These are phyloP conservation scores for Anastatica hierochuntica DNA, from an alignment of 345 rosid species.

Conservation along the genomic window DNA sequence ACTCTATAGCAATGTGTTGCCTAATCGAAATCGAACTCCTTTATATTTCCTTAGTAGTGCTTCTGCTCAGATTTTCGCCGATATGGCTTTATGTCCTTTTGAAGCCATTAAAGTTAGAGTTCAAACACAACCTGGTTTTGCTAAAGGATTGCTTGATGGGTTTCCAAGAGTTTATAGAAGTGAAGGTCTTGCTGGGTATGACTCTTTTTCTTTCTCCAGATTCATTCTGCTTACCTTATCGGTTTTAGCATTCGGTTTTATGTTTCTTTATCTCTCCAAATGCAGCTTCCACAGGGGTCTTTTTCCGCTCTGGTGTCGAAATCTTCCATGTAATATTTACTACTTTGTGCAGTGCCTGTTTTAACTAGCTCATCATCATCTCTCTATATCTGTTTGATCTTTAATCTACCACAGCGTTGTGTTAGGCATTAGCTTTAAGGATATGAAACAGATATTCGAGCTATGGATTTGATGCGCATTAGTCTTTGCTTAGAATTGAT, in stretches of 20 bases:
- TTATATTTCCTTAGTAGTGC: constrained; percentile 61
- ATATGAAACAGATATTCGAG: no score
- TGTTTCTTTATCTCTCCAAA: constrained; percentile 6
- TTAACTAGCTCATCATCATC: background rate
- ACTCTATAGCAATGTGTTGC: constrained; percentile 37
- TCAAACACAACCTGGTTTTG: constrained; percentile 51
- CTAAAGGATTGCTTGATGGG: constrained; percentile 52
- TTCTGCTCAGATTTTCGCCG: constrained; percentile 53
- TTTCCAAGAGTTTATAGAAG: constrained; percentile 41
- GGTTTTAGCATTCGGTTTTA: background rate
- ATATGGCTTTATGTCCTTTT: constrained; percentile 51
- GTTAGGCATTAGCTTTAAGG: background rate
- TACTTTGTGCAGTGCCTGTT: background rate
- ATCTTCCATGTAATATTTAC: constrained; percentile 29
- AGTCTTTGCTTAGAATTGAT: background rate
- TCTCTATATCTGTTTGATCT: background rate
- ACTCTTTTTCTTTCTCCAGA: background rate
- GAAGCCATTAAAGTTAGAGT: constrained; percentile 55
- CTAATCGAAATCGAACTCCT: constrained; percentile 31
- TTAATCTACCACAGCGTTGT: background rate
- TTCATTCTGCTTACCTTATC: background rate
- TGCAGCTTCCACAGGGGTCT: constrained; percentile 32
- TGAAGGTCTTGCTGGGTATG: constrained; percentile 49
- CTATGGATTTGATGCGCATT: no score
- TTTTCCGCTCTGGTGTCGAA: constrained; percentile 33